phyloP scores from a whole-genome alignment of 108 stramenopile species.

The Conticribra weissflogii region DNA sequence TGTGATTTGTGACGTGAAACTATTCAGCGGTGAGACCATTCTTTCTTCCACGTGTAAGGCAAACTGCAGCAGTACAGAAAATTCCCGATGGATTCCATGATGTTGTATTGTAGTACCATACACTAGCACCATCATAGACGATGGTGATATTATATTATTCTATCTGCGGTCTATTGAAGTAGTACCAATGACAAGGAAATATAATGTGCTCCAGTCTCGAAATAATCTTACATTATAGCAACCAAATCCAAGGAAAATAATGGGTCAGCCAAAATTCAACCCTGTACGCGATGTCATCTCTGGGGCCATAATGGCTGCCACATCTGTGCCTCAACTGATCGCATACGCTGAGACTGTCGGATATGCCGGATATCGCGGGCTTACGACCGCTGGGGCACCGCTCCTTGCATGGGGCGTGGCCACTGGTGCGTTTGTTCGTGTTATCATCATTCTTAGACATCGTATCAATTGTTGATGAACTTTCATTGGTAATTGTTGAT shows the following conservation, averaged over 20 bases:
- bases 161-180: too few species aligned
- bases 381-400: constrained; percentile 75
- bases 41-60: too few species aligned
- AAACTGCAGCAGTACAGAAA: too few species aligned
- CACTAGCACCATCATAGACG: background rate
- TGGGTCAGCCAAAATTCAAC: background rate
- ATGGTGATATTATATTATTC: too few species aligned
- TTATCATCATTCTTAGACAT: background rate
- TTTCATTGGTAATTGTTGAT: background rate
- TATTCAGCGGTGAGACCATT: too few species aligned
- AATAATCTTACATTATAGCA: background rate
- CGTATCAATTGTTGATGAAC: background rate
- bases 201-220: too few species aligned
- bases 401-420: constrained; percentile 72
- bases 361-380: constrained; percentile 78
- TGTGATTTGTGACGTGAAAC: too few species aligned
- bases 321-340: constrained; percentile 85
- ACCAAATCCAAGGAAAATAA: background rate
- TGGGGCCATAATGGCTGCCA: constrained; percentile 85
- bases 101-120: background rate
- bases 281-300: constrained; percentile 76
- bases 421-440: constrained; percentile 40
- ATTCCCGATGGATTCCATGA: too few species aligned
- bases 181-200: too few species aligned
- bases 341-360: constrained; percentile 85